A percentile compares a stretch with the other conserved stretches of the same genome.
These are phyloP conservation scores for Orbilia oligospora DNA, from an alignment of 2,329 filamentous ascomycete genomes.

Conservation along the genomic window DNA sequence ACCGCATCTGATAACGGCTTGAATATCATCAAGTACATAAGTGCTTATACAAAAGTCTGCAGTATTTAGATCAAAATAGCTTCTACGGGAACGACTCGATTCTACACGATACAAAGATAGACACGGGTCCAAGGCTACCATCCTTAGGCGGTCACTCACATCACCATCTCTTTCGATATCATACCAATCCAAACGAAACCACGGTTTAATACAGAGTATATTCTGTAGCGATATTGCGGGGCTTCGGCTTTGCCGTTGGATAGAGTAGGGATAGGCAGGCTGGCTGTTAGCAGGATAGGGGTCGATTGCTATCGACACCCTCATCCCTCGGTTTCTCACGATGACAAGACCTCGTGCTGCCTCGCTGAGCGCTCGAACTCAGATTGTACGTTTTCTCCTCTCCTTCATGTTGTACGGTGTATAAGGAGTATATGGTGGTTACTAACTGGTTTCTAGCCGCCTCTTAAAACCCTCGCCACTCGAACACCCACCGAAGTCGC, in stretches of 20 bases:
- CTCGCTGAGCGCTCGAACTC: slow-evolving; percentile 36
- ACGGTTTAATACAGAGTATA: neutral
- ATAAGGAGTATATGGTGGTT: neutral
- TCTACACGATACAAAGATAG: neutral
- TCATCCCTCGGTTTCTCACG: slow-evolving; percentile 41
- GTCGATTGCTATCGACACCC: slow-evolving; percentile 58
- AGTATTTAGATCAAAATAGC: neutral
- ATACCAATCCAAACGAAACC: neutral
- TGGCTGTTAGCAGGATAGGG: slow-evolving; percentile 56
- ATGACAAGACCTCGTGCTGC: slow-evolving; percentile 52
- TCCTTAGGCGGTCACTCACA: neutral
- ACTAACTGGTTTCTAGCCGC: slow-evolving; percentile 36
- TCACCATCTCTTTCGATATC: neutral
- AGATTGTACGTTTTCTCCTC: slow-evolving; percentile 25
- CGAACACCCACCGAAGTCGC: slow-evolving; percentile 55
- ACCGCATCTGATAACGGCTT: neutral
- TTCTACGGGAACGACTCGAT: neutral
- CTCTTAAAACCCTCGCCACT: slow-evolving; percentile 46
- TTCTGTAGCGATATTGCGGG: neutral
- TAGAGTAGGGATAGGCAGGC: slow-evolving; percentile 1
- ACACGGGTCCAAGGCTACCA: neutral
- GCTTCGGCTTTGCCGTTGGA: slow-evolving; percentile 11
- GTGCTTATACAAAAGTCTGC: slow-evolving; percentile 9
- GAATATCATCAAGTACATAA: neutral
- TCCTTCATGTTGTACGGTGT: no score